Conservation (phyloP, 257 asterid genomes). For the Nicotiana otophora region DNA sequence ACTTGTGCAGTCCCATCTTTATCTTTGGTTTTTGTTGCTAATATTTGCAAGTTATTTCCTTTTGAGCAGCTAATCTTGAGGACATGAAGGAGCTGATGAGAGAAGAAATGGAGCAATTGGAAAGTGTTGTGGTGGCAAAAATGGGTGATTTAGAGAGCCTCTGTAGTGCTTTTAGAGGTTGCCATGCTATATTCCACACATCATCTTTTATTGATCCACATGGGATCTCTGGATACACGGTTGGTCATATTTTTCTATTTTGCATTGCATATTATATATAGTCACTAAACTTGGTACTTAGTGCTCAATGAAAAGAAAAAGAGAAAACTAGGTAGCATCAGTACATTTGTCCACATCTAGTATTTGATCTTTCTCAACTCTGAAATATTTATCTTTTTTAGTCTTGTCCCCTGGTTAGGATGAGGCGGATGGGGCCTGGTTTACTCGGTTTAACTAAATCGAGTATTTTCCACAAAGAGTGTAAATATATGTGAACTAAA, state of each 20-base stretch:
- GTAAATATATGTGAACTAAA: too few species aligned
- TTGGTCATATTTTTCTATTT: not conserved
- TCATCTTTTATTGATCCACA: constrained; percentile 33
- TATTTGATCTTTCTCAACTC: not conserved
- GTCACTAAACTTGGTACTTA: too few species aligned
- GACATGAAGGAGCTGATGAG: constrained; percentile 25
- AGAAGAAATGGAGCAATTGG: constrained; percentile 28
- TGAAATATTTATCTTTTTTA: not conserved
- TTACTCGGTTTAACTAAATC: too few species aligned
- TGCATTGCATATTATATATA: not conserved
- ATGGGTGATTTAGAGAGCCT: constrained; percentile 24
- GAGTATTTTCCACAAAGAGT: too few species aligned
- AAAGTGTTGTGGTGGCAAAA: constrained; percentile 25
- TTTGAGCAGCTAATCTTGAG: constrained; percentile 20
- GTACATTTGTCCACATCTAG: not conserved
- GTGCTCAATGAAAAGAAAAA: too few species aligned
- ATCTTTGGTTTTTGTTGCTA: not conserved
- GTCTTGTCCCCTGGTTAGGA: not conserved
- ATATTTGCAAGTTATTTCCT: not conserved
- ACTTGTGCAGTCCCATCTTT: too few species aligned
- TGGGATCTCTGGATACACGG: constrained; percentile 34
- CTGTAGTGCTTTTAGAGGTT: constrained; percentile 25
- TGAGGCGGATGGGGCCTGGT: too few species aligned
- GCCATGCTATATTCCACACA: constrained; percentile 35
- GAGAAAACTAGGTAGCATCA: too few species aligned